phyloP scores from a whole-genome alignment of 345 rosid species.

The Sapria himalayana region DNA sequence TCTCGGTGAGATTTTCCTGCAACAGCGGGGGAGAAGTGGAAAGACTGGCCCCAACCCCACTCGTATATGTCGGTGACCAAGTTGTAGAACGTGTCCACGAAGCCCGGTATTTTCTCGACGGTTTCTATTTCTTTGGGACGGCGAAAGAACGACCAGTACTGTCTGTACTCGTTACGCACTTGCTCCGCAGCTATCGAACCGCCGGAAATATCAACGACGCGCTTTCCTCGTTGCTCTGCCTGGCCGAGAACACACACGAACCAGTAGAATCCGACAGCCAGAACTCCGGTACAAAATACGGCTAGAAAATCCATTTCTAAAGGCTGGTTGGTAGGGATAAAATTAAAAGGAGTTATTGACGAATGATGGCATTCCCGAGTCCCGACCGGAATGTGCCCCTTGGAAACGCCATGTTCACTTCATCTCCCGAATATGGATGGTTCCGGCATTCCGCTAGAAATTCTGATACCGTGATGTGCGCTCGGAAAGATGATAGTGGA shows the following conservation, averaged over 20 bases:
- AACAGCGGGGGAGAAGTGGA: constrained; percentile 81
- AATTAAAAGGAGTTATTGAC: not conserved
- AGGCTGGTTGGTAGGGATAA: not conserved
- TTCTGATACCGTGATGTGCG: no score
- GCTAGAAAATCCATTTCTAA: constrained; percentile 31
- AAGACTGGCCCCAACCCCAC: constrained; percentile 99
- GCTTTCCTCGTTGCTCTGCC: constrained; percentile 62
- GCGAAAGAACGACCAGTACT: constrained; percentile 78
- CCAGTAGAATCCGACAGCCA: constrained; percentile 72
- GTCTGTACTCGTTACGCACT: constrained; percentile 49
- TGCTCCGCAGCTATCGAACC: constrained; percentile 85
- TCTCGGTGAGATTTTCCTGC: constrained; percentile 64
- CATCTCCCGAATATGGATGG: no score
- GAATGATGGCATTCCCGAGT: not conserved
- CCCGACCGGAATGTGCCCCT: constrained; percentile 9
- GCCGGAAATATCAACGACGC: constrained; percentile 58
- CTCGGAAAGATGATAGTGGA: no score
- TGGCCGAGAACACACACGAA: constrained; percentile 73
- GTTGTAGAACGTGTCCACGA: constrained; percentile 88
- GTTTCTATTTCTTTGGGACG: constrained; percentile 72
- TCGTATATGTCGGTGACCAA: constrained; percentile 89
- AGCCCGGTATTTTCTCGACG: constrained; percentile 65
- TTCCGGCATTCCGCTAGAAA: no score
- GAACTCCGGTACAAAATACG: constrained; percentile 48
- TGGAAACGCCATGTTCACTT: no score